Evolutionary conservation across 441 rosid genomes (phyloP), one percentile per base, ranked within the genome.

Genomic region (Dalechampia spathulata): DNA sequence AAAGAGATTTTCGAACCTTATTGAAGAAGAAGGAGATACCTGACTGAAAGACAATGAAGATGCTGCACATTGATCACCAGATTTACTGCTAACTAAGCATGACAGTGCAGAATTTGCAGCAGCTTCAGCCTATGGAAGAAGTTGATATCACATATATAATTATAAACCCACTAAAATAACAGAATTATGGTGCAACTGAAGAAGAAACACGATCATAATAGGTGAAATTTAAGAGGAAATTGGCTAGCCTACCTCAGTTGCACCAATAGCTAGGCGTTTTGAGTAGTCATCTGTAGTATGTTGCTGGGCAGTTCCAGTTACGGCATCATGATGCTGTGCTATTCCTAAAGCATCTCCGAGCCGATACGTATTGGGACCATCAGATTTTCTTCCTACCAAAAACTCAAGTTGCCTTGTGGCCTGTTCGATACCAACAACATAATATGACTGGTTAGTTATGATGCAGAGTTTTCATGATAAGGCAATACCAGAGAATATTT

Each of bases 311-410:
- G 95, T 92, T 38, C 98, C 98, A 30, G 78, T 44, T 65, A 92
- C 70, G 54, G 90, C 95, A 81, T 92, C 98, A 57, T 92, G 98
- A 67, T 92, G 98, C 68, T 88, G 95, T 34, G 84, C 89, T 49
- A 75, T 68, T 21, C 89, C 98, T 68, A 92, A 60, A 57, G 98
- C 93, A 59, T 83, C 94, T 60, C 85, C 96, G 32, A 92, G 82
- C 41, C 79, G 26, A 49, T 32, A 63, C 23, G 93, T 86, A 47
- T 58, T 77, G 19, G 85, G 82, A 42, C 85, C 75, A 27, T 52
- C 53, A 15, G 78, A 47, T 49, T 66, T 78, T 72, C 63, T 78
- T 49, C 98, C 94, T 15, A 68, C 85, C 42, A 83, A 69, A 68
- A 76, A 84, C 71, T 92, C 98, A 27, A 92, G 87, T 71, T 92